Base-by-base conservation (phyloP, 768 basidiomycete genomes). In the Gyrodon lividus region DNA sequence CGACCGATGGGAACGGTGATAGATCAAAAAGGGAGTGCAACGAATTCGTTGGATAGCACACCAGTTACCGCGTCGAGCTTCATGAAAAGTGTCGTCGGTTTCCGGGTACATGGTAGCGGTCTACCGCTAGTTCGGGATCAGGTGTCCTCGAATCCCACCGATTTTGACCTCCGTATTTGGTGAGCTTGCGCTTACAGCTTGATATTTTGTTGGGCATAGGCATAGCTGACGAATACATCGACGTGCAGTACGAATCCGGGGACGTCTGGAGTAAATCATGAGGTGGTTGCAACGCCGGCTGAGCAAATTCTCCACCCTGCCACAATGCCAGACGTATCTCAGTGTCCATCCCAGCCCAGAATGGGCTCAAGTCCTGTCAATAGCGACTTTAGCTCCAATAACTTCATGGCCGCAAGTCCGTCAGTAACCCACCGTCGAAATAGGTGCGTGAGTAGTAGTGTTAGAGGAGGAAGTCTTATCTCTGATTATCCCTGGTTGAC, bases 151-250 rank as follows among this genome's bases (percentile, higher is more conserved):
- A 51, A 56, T 44, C 59, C 54, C 14, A 43, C 50, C 5, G 54
- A 62, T 39, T 62, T 62, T 28, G 51, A 52, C 17, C 48, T 59
- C 8, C 60, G 57, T 20, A 28, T 38, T 24, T 59, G 60, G 60
- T 50, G 2, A 43, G 51, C 4, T 35, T 9, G 8, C 13, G 16
- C 10, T 12, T 20, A 22, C n/a, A 0, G 31, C 35, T 37, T 7
- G 19, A n/a, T 35, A 9, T 28, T 28, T 28, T n/a, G n/a, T n/a
- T n/a, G n/a, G n/a, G 28, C 6, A 10, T 39, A 14, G 17, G 9
- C 22, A 22, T n/a, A 10, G 14, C 9, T 35, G 22, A 62, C 5
- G 16, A 19, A 22, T 12, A 40, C 3, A 1, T 48, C 13, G 4
- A 10, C 5, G 40, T 2, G 43, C 10, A 59, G 62, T 40, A 50